phyloP scores from a whole-genome alignment of 768 basidiomycete genomes.

The Suillus clintonianus region DNA sequence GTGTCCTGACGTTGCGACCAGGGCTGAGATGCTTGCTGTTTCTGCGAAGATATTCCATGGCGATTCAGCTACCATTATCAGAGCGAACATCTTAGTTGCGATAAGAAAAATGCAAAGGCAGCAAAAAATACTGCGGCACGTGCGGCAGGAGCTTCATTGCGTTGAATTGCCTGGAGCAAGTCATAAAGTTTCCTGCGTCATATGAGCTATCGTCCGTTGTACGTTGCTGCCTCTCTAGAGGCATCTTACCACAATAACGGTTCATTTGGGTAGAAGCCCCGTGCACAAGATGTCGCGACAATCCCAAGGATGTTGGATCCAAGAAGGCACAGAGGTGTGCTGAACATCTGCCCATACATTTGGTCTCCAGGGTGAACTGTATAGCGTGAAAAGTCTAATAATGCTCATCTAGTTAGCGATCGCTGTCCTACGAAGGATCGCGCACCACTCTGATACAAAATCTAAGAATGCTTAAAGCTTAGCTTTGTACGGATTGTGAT shows the following conservation, averaged over 20 bases:
- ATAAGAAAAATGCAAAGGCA: no score
- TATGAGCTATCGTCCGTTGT: no score
- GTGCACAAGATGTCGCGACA: not conserved
- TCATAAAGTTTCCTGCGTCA: no score
- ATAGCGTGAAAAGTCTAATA: not conserved
- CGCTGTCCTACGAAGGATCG: not conserved
- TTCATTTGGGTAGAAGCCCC: not conserved
- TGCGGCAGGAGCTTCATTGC: no score
- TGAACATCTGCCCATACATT: not conserved
- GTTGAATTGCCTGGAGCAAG: no score
- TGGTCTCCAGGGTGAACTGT: no score
- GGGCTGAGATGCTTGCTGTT: constrained; percentile 83
- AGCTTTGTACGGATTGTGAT: not conserved
- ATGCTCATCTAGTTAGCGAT: not conserved
- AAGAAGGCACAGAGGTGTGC: not conserved
- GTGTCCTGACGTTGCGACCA: constrained; percentile 29
- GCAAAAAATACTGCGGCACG: no score
- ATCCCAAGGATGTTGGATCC: not conserved
- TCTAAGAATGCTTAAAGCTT: not conserved
- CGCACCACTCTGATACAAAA: not conserved
- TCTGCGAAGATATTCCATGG: constrained; percentile 88
- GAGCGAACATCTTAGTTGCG: constrained; percentile 61
- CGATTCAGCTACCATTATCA: constrained; percentile 69
- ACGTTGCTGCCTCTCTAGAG: no score
- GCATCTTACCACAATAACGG: no score